Base-by-base conservation (phyloP, 805 yeast genomes). In the Groenewaldozyma tartarivorans region DNA sequence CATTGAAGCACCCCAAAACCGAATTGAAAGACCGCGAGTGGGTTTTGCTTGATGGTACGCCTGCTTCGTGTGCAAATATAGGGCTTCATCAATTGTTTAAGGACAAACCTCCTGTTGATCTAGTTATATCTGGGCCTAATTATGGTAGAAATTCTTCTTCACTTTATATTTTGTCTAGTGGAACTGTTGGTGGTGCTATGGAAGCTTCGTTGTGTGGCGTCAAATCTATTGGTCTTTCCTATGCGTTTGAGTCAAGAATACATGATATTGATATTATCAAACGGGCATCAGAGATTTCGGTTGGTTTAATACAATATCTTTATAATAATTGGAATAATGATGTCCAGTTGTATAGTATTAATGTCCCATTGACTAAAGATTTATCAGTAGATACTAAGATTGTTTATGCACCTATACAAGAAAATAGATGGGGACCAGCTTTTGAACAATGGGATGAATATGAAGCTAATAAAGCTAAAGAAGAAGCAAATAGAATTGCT, bases 121-220 rank as follows among this genome's bases (percentile, higher is more conserved):
- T 90, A 44, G 96, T 92, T 4, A 60, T 92, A 18, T 82, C 95
- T 41, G 98, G 98, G 1, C 98, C 98, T 5, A 92, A 92, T 57
- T 90, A 81, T 50, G 98, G 98, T 18, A 76, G 95, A 56, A 92
- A 92, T 61, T 79, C 95, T 1, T 77, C 90, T 19, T 86, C 94
- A 4, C 74, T 90, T 35, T 92, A 87, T 60, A 82, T 87, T 41
- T 71, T 92, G 52, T 77, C 96, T 3, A 80, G 94, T 50, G 98
- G 98, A 11, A 92, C 98, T 2, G 80, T 92, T 15, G 98, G 98
- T 20, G 97, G 95, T 3, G 92, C 96, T 1, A 74, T 88, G 86
- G 98, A 92, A 63, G 94, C 88, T 1, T 83, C 81, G 2, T 74
- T 88, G 33, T 57, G 70, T 17, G 74, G 77, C 22, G 63, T 62